phyloP scores from a whole-genome alignment of 805 yeast species.

The Clavispora vitiphila region DNA sequence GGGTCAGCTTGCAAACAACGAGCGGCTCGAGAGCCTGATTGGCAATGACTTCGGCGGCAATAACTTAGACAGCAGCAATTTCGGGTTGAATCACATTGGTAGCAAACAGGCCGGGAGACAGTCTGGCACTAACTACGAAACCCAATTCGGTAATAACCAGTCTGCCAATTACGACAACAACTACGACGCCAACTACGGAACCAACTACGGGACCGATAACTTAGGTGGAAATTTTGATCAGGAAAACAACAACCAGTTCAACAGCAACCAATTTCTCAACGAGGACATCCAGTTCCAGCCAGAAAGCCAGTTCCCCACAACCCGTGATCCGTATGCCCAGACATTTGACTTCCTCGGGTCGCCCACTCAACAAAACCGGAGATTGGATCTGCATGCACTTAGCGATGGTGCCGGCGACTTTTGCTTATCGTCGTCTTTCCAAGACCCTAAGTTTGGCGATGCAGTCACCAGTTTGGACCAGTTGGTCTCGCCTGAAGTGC shows the following conservation, averaged over 20 bases:
- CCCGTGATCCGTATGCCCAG: constrained; percentile 13
- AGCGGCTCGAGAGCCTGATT: too few relatives aligned
- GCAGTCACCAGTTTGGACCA: constrained; percentile 29
- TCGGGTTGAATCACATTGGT: too few relatives aligned
- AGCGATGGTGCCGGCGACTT: background rate
- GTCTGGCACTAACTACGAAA: background rate
- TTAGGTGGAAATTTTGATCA: too few relatives aligned
- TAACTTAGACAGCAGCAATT: too few relatives aligned
- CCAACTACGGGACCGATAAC: too few relatives aligned
- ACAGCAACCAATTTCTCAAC: background rate
- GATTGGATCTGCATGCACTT: background rate
- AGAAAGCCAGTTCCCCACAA: background rate
- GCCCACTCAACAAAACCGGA: constrained; percentile 9
- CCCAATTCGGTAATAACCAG: background rate
- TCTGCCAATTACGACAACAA: background rate
- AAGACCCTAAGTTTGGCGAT: constrained; percentile 4
- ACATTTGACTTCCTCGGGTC: constrained; percentile 15
- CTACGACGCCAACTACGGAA: background rate
- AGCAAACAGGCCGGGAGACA: background rate
- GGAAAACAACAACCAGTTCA: background rate
- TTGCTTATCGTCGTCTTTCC: background rate
- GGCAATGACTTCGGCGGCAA: too few relatives aligned
- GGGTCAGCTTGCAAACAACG: background rate
- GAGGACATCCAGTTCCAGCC: background rate
- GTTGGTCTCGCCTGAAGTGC: constrained; percentile 30